Base-by-base conservation (phyloP, 2,329 filamentous ascomycete genomes). In the Pezicula carpinea region DNA sequence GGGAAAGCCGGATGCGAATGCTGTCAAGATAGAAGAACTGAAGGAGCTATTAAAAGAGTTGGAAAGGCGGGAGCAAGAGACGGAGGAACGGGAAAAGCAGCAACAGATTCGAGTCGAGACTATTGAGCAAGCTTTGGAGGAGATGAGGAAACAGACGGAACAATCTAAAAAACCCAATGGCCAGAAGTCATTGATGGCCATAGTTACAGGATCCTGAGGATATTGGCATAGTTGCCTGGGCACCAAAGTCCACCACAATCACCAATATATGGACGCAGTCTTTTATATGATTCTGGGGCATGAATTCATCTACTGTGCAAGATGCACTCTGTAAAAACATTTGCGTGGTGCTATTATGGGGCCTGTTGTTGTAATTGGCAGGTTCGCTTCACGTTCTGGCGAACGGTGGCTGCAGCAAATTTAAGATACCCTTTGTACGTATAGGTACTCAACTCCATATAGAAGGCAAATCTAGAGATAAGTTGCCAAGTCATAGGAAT, bases 1-100 rank as follows among this genome's bases (percentile, higher is more conserved):
- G n/a, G 68, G 72, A 55, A 85, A 84, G 62, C 80, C 81, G 7
- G 81, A 85, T 55, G 54, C 67, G 45, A 81, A 79, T 56, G 66
- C 70, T 36, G 73, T 72, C 50, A 77, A 77, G 52, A 66, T 79
- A 8, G 72, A 72, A 51, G 73, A 72, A 50, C 64, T 79, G 21
- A 70, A 82, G 32, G 64, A 74, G 42, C 73, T 72, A 50, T 64
- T 85, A 43, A 79, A 83, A 62, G 71, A 76, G 39, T 73, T 75
- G 21, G 59, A 65, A 31, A 38, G 48, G 26, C 73, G 76, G 26
- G 72, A 81, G 39, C 65, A 74, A 39, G 64, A 70, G 43, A 61
- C 84, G 38, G 81, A 85, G 64, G 70, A 76, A 42, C 73, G 72
- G 13, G 60, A 66, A 35, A 59, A 60, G 44, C 72, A 57, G 38